Evolutionary conservation across 352 stramenopile species (phyloP), one percentile per base, ranked within the genome.

Genomic region (Phytophthora chlamydospora): DNA sequence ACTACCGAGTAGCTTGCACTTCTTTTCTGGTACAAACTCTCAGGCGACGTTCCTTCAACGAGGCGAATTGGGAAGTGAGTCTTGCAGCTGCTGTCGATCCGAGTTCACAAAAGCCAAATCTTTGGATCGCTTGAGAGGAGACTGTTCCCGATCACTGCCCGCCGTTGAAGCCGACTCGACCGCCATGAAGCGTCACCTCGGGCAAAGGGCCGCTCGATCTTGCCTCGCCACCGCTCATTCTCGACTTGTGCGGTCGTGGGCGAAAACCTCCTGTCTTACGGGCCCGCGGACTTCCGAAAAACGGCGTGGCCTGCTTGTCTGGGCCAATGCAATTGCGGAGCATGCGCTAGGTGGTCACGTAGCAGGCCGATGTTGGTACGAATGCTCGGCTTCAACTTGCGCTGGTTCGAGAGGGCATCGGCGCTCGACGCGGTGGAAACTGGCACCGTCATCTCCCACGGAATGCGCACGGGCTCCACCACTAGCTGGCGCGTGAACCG

Each of bases 391-490:
- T 89, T 89, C 27, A 88, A 60, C 46, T 78, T 84, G 45, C 80
- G 75, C 53, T 89, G 80, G 60, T 75, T 62, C 1, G 75, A 79
- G 24, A 80, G 50, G 14, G 43, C 45, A 42, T 64, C 49, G 6
- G 51, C 56, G 4, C 21, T 55, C 31, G 52, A 58, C 13, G 39
- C 19, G 17, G 48, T 41, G 0, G 58, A 40, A 7, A 80, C 66
- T 2, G 83, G 83, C 4, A 89, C 72, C 0, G 78, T 92, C 67
- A 90, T 73, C 48, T 89, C 72, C 83, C 83, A 92, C 16, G 80
- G 80, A 46, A 90, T 82, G 10, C 77, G 66, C 13, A 90, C 83
- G 0, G 82, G 73, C 0, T 56, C 66, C 14, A 78, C 66, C 19
- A 89, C 70, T 10, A 88, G 66, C 12, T 67, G 62, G n/a, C 66